These are phyloP conservation scores for Ophiostoma piceae DNA, from an alignment of 2,329 filamentous ascomycete species.

Conservation along the genomic window DNA sequence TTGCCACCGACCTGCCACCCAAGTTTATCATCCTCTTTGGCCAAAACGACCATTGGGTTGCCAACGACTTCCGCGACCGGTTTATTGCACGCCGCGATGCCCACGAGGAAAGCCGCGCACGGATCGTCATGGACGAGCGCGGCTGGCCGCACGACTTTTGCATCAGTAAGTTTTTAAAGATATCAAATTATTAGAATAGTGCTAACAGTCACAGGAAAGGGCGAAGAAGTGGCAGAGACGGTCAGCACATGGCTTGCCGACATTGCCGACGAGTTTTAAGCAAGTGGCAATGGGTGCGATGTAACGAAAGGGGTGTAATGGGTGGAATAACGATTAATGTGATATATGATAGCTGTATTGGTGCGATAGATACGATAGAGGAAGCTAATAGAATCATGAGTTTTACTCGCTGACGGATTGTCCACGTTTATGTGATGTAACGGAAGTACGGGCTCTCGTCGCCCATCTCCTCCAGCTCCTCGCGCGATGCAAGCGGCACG, in stretches of 20 bases:
- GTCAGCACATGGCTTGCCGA: constrained; percentile 50
- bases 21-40: constrained; percentile 59
- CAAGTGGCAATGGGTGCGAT: neutral
- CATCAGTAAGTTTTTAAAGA: constrained; percentile 48
- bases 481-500: neutral
- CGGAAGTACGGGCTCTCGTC: constrained; percentile 11
- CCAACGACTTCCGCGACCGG: constrained; percentile 49
- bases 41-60: constrained; percentile 58
- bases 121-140: constrained; percentile 50
- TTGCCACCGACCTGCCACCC: constrained; percentile 30
- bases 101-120: constrained; percentile 38
- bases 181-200: neutral
- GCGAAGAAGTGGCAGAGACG: constrained; percentile 46
- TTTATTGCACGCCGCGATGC: constrained; percentile 43
- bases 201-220: constrained; percentile 37
- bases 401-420: neutral
- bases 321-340: too few relatives aligned
- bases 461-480: constrained; percentile 12
- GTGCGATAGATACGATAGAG: neutral
- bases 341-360: neutral
- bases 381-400: neutral
- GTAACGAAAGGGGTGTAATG: neutral
- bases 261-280: constrained; percentile 33
- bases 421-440: neutral
- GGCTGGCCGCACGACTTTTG: constrained; percentile 59